Base-by-base conservation (phyloP, 2,329 filamentous ascomycete species). In the Arthrocladium fulminans region DNA sequence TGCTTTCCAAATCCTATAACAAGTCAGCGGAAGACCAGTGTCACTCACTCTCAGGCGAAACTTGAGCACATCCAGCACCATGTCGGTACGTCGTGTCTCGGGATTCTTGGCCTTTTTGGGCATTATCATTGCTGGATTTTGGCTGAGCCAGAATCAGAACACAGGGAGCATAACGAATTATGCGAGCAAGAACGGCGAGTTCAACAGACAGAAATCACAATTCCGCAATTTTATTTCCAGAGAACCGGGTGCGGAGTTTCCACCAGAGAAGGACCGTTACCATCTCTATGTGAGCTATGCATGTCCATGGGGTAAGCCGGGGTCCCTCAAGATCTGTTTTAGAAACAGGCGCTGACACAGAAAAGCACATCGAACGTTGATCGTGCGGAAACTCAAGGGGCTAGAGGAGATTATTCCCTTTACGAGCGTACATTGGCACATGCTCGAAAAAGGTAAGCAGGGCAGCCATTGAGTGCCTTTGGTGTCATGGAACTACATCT, bases 251-350 rank as follows among this genome's bases (percentile, higher is more conserved):
- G 83, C 86, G 3, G 70, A 82, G 65, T 96, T 88, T 59, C 85
- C 88, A 3, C 78, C 88, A 1, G 90, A 97, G 69, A 87, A 86
- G 69, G 87, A 78, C 46, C 78, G 92, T 48, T 98, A 98, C 66
- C 92, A 98, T 69, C 80, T 98, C 59, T 98, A 90, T 64, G 84
- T 95, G 57, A 90, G 84, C 60, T 95, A 94, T 67, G 89, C 89
- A 5, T 96, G 89, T 67, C 89, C 89, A 3, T 96, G 89, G 89
- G 83, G 74, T 76, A 60, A 50, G 67, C 61, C 29, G 2, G 25
- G 10, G 15, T 40, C 15, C 15, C 15, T 24, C 23, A 13, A 37
- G 17, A 30, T n/a, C 34, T 3, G n/a, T n/a, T n/a, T n/a, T 17
- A 34, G 9, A 41, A 45, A 41, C 13, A 7, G 22, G 24, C 4